A percentile compares a stretch with the other conserved stretches of the same genome.
Evolutionary conservation across 345 rosid genomes (phyloP).

Genomic region (Lumnitzera littorea): DNA sequence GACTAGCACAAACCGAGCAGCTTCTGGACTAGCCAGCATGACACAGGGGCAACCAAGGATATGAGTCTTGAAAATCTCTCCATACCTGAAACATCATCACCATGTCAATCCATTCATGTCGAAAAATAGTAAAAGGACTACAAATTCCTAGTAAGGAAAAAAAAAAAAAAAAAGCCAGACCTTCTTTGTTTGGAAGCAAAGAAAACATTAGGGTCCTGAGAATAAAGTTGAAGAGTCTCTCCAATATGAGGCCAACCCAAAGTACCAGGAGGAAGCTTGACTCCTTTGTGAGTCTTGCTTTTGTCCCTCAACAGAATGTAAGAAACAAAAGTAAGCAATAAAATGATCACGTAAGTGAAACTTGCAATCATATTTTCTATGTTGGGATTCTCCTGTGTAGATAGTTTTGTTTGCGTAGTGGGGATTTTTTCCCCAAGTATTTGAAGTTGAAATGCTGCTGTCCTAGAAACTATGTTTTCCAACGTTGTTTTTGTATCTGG

Average conservation of each 20-base stretch:
- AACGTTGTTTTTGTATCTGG: too few relatives aligned
- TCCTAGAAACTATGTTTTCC: too few relatives aligned
- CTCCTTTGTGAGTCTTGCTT: not conserved
- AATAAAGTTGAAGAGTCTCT: conserved; percentile 64
- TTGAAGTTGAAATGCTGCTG: too few relatives aligned
- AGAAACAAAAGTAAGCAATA: not conserved
- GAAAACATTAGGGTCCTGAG: conserved; percentile 59
- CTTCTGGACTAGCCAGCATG: conserved; percentile 90
- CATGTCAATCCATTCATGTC: not conserved
- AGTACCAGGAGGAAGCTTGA: conserved; percentile 62
- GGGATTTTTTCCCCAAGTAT: too few relatives aligned
- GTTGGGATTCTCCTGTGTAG: too few relatives aligned
- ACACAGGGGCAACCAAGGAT: conserved; percentile 88
- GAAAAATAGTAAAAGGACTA: not conserved
- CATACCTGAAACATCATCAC: conserved; percentile 37
- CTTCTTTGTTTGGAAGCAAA: conserved; percentile 51
- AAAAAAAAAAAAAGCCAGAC: conserved; percentile 10
- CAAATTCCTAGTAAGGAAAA: too few relatives aligned
- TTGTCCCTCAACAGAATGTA: not conserved
- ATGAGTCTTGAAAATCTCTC: conserved; percentile 89
- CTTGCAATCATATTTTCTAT: too few relatives aligned
- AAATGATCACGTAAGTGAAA: too few relatives aligned
- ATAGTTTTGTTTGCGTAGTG: too few relatives aligned
- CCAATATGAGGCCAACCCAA: conserved; percentile 75
- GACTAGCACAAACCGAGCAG: conserved; percentile 62